Evolutionary conservation across 768 basidiomycete genomes (phyloP).

Genomic region (Amanita molliuscula): DNA sequence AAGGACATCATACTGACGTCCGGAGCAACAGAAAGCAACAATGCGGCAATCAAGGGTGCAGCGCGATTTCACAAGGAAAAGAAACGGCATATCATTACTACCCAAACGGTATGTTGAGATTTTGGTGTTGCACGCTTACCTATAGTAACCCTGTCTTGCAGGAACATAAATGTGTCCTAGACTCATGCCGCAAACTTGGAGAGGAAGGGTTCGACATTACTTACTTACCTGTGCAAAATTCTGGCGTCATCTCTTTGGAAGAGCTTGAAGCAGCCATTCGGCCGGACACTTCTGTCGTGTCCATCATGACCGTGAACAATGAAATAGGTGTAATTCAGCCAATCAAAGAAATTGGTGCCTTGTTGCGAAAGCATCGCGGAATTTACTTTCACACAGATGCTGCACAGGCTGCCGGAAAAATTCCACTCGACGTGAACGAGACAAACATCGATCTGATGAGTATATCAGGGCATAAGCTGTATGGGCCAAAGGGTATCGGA

Average conservation of each 20-base stretch:
- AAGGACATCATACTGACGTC: conserved; percentile 98
- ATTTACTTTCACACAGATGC: conserved; percentile 97
- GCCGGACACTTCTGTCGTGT: conserved; percentile 89
- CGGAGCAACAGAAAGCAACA: conserved; percentile 96
- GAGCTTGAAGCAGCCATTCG: conserved; percentile 82
- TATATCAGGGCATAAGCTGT: conserved; percentile 95
- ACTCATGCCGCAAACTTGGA: conserved; percentile 90
- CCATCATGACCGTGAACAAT: conserved; percentile 98
- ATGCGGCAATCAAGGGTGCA: conserved; percentile 95
- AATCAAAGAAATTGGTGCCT: conserved; percentile 85
- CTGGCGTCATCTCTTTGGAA: conserved; percentile 73
- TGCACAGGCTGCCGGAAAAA: conserved; percentile 90
- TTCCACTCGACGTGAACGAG: conserved; percentile 87
- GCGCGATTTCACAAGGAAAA: conserved; percentile 93
- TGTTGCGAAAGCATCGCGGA: conserved; percentile 79
- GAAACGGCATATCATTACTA: conserved; percentile 89
- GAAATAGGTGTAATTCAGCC: conserved; percentile 99
- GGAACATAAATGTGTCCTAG: conserved; percentile 99
- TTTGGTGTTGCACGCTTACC: background rate
- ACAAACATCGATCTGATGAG: conserved; percentile 94
- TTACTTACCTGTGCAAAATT: conserved; percentile 86
- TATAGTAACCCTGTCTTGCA: conserved; percentile 18
- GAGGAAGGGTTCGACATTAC: conserved; percentile 98
- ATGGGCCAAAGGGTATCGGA: conserved; percentile 95
- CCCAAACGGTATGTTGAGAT: conserved; percentile 67